Percentiles rank a stretch among this genome's conserved stretches.
phyloP scores from a whole-genome alignment of 768 basidiomycete species.

The Austroboletus festivus region DNA sequence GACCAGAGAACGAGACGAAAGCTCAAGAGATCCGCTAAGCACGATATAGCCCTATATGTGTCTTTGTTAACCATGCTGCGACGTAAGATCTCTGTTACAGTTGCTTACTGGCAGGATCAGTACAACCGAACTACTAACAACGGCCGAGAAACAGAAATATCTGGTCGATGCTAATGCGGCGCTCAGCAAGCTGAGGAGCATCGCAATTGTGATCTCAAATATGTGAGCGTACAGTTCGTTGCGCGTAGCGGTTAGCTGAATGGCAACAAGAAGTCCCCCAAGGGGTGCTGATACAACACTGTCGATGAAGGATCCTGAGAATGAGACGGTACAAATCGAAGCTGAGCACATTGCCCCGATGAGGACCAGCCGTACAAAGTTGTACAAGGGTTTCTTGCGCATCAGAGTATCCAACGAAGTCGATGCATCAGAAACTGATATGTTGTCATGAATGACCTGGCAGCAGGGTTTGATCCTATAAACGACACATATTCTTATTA shows the following conservation, averaged over 20 bases:
- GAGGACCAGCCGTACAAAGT: slow-evolving; percentile 56
- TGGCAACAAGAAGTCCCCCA: slow-evolving; percentile 66
- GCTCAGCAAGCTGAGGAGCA: slow-evolving; percentile 73
- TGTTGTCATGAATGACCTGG: slow-evolving; percentile 77
- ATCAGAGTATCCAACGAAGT: slow-evolving; percentile 72
- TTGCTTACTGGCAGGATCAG: slow-evolving; percentile 69
- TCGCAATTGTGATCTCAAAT: slow-evolving; percentile 81
- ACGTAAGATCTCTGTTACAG: neutral
- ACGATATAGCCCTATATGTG: slow-evolving; percentile 55
- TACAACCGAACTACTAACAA: slow-evolving; percentile 74
- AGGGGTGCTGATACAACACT: slow-evolving; percentile 69
- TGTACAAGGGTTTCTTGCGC: slow-evolving; percentile 60
- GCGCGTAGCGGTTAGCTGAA: slow-evolving; percentile 68
- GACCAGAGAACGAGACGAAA: slow-evolving; percentile 78
- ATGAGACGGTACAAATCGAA: slow-evolving; percentile 69
- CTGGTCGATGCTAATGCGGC: slow-evolving; percentile 67
- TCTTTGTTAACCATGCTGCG: neutral
- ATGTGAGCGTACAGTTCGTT: slow-evolving; percentile 81
- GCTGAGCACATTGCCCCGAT: slow-evolving; percentile 78
- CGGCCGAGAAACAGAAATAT: slow-evolving; percentile 75
- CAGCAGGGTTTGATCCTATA: neutral
- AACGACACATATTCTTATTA: neutral
- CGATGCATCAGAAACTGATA: slow-evolving; percentile 72
- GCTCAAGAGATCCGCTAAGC: slow-evolving; percentile 56
- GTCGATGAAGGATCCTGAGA: slow-evolving; percentile 78